Evolutionary conservation across 805 yeast genomes (phyloP), one percentile per base, ranked within the genome.

Genomic region (Nakazawaea anatomiae): DNA sequence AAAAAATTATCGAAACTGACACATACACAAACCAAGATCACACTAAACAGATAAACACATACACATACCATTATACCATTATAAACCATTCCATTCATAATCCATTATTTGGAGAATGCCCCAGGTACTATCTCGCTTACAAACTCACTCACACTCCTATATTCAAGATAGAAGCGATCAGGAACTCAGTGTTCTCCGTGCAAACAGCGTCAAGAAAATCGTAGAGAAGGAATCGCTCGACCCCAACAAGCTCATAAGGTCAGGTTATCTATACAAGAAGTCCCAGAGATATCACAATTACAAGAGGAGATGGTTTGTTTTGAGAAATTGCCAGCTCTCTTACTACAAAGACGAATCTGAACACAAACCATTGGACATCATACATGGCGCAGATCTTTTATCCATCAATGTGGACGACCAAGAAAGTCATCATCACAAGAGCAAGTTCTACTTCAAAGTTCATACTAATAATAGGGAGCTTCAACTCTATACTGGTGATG

Each of bases 241-340:
- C 44, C 50, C 54, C 14, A 59, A 62, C 53, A 48, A 59, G 40
- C 53, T 65, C 6, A 43, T 67, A 3, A 48, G 56, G 14, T 57
- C 66, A 5, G 56, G 67, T 5, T 67, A 66, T 49, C 59, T 71
- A n/a, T 50, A 46, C 52, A 70, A 70, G 50, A 60, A 71, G 39
- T 59, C 65, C 31, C 60, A 57, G 47, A 61, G 61, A 25, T 68
- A 73, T 18, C 68, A 62, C 53, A 63, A 59, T 32, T 73, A 75
- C 73, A 70, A 69, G 54, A 63, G 59, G 50, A 56, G 59, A 34
- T 73, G 77, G 76, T 68, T 66, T 40, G 72, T 69, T 4, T 58
- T 73, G 5, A 55, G 76, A 34, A 56, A 58, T n/a, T 60, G 67
- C 42, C 76, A 71, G 53, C 57, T 72, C 18, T 59, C 70, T 8